These are phyloP conservation scores for Alternaria gaisen DNA, from an alignment of 2,329 filamentous ascomycete species.

Conservation along the genomic window DNA sequence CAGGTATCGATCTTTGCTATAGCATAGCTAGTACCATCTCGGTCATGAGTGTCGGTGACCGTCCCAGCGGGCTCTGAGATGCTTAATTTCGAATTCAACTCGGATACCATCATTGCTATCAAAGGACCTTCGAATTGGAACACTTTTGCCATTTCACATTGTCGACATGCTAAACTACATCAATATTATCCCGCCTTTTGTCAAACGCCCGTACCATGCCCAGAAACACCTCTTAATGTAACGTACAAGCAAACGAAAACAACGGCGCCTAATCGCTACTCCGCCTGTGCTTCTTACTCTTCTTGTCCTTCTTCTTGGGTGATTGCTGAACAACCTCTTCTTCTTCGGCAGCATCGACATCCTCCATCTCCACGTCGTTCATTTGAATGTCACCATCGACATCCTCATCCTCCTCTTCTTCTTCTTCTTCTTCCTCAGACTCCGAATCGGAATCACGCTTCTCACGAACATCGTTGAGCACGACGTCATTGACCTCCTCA, in stretches of 20 bases:
- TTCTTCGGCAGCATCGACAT: slow-evolving; percentile 7
- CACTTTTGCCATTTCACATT: slow-evolving; percentile 4
- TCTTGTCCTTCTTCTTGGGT: slow-evolving; percentile 16
- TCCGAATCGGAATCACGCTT: slow-evolving; percentile 21
- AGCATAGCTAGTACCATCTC: neutral
- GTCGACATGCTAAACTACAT: slow-evolving; percentile 5
- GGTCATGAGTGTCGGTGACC: neutral
- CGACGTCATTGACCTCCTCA: slow-evolving; percentile 19
- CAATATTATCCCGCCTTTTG: slow-evolving; percentile 10
- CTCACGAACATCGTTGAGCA: slow-evolving; percentile 17
- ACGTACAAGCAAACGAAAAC: neutral
- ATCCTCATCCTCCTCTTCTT: slow-evolving; percentile 19
- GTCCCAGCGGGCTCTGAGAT: neutral
- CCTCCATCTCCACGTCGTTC: slow-evolving; percentile 22
- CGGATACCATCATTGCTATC: neutral
- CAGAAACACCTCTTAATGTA: slow-evolving; percentile 10
- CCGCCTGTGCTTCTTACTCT: slow-evolving; percentile 19
- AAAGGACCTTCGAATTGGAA: neutral
- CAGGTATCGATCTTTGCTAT: neutral
- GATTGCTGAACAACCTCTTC: slow-evolving; percentile 8
- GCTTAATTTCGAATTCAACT: neutral
- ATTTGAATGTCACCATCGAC: slow-evolving; percentile 22
- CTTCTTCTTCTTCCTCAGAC: slow-evolving; percentile 20
- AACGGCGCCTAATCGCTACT: neutral
- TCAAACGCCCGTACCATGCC: slow-evolving; percentile 13